These are phyloP conservation scores for Thalia dealbata DNA, from an alignment of 176 grass and related monocot genomes.

Conservation along the genomic window DNA sequence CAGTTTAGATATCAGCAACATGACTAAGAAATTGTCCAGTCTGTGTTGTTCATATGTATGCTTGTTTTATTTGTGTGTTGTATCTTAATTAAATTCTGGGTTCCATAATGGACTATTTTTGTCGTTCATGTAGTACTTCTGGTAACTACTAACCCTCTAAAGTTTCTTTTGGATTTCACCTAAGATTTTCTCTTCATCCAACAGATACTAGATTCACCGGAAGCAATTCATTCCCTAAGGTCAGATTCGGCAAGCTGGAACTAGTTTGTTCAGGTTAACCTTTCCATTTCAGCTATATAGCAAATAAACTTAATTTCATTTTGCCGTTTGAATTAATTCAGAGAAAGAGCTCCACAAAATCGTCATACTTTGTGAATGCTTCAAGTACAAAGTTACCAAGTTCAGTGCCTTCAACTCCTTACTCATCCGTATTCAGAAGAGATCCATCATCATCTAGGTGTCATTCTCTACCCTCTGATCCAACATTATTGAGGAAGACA, in stretches of 20 bases:
- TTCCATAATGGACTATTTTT: background rate
- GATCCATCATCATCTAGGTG: conserved; percentile 17
- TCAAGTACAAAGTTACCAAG: background rate
- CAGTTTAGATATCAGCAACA: too few relatives aligned
- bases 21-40: background rate
- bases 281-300: background rate
- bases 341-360: background rate
- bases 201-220: background rate
- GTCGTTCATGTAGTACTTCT: background rate
- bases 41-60: background rate
- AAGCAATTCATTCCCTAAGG: background rate
- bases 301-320: background rate
- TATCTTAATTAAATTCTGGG: background rate
- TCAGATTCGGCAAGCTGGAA: background rate
- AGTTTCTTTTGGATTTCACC: background rate
- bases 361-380: background rate
- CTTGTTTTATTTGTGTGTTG: background rate
- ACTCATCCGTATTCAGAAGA: background rate
- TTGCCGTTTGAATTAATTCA: background rate
- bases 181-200: background rate
- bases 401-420: conserved; percentile 37
- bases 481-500: conserved; percentile 40
- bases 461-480: conserved; percentile 26
- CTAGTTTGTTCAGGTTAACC: background rate
- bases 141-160: background rate